phyloP scores from a whole-genome alignment of 805 yeast genomes.

The Pichia scutulata region DNA sequence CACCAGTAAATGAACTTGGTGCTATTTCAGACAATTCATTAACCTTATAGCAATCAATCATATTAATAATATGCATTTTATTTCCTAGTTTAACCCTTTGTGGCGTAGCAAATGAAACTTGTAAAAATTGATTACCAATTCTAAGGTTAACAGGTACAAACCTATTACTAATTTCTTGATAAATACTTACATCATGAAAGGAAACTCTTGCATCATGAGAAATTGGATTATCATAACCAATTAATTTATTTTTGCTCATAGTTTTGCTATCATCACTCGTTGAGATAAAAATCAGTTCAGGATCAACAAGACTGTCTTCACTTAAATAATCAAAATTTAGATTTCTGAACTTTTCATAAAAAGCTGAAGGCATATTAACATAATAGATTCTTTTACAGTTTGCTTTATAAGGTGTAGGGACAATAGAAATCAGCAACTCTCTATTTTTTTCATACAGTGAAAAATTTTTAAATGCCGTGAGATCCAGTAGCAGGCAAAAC shows the following conservation, averaged over 20 bases:
- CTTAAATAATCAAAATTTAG: constrained; percentile 8
- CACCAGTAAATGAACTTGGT: constrained; percentile 37
- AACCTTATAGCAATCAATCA: constrained; percentile 38
- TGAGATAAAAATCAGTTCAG: constrained; percentile 32
- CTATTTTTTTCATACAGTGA: constrained; percentile 7
- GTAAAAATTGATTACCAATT: constrained; percentile 64
- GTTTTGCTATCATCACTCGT: constrained; percentile 38
- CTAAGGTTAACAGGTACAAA: constrained; percentile 55
- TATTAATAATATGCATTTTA: constrained; percentile 29
- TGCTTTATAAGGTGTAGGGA: constrained; percentile 41
- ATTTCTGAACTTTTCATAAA: constrained; percentile 12
- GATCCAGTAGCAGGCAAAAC: constrained; percentile 57
- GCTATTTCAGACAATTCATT: constrained; percentile 33
- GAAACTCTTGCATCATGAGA: constrained; percentile 44
- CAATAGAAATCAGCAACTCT: constrained; percentile 24
- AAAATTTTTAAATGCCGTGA: constrained; percentile 44
- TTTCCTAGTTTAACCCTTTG: constrained; percentile 32
- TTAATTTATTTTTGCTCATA: constrained; percentile 38
- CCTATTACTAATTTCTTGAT: constrained; percentile 39
- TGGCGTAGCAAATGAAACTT: constrained; percentile 41
- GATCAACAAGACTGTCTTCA: not conserved
- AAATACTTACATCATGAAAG: constrained; percentile 45
- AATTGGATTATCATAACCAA: constrained; percentile 34
- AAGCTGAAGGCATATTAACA: constrained; percentile 38
- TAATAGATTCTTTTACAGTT: constrained; percentile 51